Base-by-base conservation (phyloP, 2,329 filamentous ascomycete genomes). In the Domatiomyces catenatus region DNA sequence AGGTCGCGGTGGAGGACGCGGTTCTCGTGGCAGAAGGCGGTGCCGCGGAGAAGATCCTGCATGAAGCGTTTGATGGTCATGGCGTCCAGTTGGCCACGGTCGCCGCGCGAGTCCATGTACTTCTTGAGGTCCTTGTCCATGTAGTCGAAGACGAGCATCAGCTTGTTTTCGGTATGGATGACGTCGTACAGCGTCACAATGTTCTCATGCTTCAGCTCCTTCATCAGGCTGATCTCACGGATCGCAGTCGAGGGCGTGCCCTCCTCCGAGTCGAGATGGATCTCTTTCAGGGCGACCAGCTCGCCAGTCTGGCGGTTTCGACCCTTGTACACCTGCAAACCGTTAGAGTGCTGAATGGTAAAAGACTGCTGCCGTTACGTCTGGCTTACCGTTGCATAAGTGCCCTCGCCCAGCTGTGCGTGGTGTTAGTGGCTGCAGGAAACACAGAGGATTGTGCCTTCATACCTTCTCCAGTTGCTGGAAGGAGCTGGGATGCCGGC, bases 71-170 rank as follows among this genome's bases (percentile, higher is more conserved):
- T 96, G 77, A 98, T 95, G 50, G 87, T 92, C 50, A 77, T 71
- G 42, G 87, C 85, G 65, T 94, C 89, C 50, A 98, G 75, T 47
- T 88, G 86, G 54, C 92, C 90, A 48, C 88, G 79, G 60, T 95
- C 87, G 62, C 89, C 88, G 52, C 88, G 77, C 5, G 83, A 86
- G 66, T 98, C 92, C 92, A 98, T 98, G 70, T 95, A 96, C 65
- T 93, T 87, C 74, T 98, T 98, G 8, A 98, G 73, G 64, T 98
- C 92, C 65, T 89, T 88, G 69, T 98, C 92, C 90, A 98, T 95
- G 69, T 83, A 94, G 68, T 98, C 92, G 61, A 98, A 98, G 8
- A 98, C 92, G 42, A 98, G 81, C 92, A 98, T 98, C 52, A 98
- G 80, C 68, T 98, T 98, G 71, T 96, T 98, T 73, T 98, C 92